phyloP scores from a whole-genome alignment of 2,329 filamentous ascomycete genomes.

The Zalaria sp. region DNA sequence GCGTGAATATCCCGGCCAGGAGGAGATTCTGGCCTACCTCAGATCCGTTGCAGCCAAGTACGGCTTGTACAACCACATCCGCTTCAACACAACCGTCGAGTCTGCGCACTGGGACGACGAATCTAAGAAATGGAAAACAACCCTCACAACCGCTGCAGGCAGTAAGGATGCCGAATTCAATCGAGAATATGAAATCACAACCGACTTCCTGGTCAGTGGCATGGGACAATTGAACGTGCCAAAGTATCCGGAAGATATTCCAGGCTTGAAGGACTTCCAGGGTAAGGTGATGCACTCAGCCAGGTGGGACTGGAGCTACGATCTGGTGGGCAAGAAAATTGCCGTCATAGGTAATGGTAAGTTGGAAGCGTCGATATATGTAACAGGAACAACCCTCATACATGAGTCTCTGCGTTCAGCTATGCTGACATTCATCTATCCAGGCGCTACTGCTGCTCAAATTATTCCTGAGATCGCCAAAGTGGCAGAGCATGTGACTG shows the following conservation, averaged over 20 bases:
- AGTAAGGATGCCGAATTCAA: slow-evolving; percentile 41
- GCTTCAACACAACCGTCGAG: slow-evolving; percentile 42
- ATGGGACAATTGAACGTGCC: slow-evolving; percentile 47
- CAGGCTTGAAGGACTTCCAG: slow-evolving; percentile 32
- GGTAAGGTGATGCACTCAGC: slow-evolving; percentile 44
- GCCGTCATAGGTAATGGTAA: slow-evolving; percentile 45
- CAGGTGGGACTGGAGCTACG: slow-evolving; percentile 46
- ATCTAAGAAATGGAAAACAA: slow-evolving; percentile 35
- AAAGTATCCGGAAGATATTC: slow-evolving; percentile 30
- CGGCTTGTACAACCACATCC: slow-evolving; percentile 40
- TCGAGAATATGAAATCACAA: slow-evolving; percentile 36
- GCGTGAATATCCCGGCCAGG: slow-evolving; percentile 43
- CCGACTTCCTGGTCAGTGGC: slow-evolving; percentile 43
- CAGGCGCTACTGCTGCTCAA: slow-evolving; percentile 43
- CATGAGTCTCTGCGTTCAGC: neutral
- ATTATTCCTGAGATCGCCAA: slow-evolving; percentile 44
- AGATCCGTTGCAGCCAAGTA: slow-evolving; percentile 38
- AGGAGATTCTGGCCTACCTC: slow-evolving; percentile 46
- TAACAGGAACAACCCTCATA: neutral
- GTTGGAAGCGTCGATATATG: neutral
- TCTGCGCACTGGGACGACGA: slow-evolving; percentile 40
- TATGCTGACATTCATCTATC: neutral
- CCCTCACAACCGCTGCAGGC: slow-evolving; percentile 32
- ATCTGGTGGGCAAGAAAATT: slow-evolving; percentile 39
- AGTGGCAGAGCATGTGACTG: slow-evolving; percentile 32